Base-by-base conservation (phyloP, 164 flowering plant genomes). In the Magnolia sinica region DNA sequence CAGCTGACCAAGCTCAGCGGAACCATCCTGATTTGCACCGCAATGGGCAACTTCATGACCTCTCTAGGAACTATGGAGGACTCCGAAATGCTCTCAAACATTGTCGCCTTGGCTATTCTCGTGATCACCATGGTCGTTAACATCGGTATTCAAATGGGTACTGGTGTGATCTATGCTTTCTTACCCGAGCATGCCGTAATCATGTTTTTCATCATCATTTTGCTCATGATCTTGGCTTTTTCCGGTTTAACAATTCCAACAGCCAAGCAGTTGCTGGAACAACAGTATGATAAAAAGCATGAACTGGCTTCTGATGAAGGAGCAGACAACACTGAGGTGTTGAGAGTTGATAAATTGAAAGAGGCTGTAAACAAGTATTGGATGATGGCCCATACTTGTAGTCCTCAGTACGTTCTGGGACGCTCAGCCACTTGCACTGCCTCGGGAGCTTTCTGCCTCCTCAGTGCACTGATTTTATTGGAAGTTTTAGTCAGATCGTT, bases 1-100 rank as follows among this genome's bases (percentile, higher is more conserved):
- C 93, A 90, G 84, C 86, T 89, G 0, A 76, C 89, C 5, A 91
- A 91, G 64, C 89, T 90, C 58, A 89, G 90, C 85, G 84, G 88
- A 76, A 64, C 83, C 1, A 88, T 77, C 70, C 72, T 91, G 68
- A 76, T 89, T 73, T 90, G 90, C 72, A 86, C 85, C 0, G 79
- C 82, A 3, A 89, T 89, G 83, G 91, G 80, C 66, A 85, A 88
- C 64, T 86, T 85, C n/a, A 82, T 91, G 87, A 89, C 93, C 64
- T 91, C 93, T 50, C 70, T 90, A 50, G 93, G 93, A 19, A 24
- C 78, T 37, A 85, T 86, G 91, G 79, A 83, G 16, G 81, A 68
- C 55, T 72, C 75, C 29, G 93, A 37, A 37, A 70, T 27, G 49
- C 37, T 50, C 7, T 10, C 31, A 6, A 75, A 75, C 72, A 1